Conservation (phyloP, 1,284 basidiomycete genomes). For the Austroboletus novae-zelandiae region DNA sequence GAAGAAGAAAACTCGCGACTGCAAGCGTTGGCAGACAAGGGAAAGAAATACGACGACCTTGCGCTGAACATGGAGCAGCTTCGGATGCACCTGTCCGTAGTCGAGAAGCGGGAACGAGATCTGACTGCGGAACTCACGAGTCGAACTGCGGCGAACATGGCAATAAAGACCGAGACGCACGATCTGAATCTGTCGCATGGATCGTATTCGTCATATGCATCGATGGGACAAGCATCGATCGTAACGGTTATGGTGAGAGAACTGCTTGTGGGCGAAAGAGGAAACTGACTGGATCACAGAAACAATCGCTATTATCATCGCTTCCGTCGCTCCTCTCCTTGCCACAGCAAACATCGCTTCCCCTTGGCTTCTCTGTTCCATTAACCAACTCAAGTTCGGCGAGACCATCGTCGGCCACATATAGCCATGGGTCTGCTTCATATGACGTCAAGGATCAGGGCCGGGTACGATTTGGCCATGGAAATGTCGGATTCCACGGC, state of each 20-base stretch:
- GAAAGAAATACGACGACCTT: constrained; percentile 38
- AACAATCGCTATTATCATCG: constrained; percentile 67
- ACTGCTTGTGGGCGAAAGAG: constrained; percentile 10
- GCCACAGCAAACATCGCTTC: constrained; percentile 50
- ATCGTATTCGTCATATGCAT: constrained; percentile 38
- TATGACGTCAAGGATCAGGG: constrained; percentile 54
- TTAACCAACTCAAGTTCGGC: constrained; percentile 37
- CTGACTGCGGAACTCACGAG: constrained; percentile 58
- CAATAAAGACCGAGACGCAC: constrained; percentile 54
- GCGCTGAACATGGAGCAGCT: constrained; percentile 64
- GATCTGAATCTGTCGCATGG: constrained; percentile 45
- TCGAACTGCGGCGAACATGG: constrained; percentile 33
- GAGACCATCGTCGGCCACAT: constrained; percentile 43
- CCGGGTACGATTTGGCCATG: constrained; percentile 45
- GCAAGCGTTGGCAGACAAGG: constrained; percentile 48
- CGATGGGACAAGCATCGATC: constrained; percentile 53
- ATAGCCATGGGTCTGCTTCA: constrained; percentile 55
- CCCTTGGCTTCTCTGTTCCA: constrained; percentile 55
- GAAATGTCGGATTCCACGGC: constrained; percentile 50
- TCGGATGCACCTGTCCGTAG: constrained; percentile 59
- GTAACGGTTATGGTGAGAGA: constrained; percentile 66
- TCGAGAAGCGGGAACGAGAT: constrained; percentile 63
- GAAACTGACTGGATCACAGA: constrained; percentile 26
- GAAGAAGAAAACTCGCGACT: constrained; percentile 77
- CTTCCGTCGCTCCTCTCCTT: constrained; percentile 71